Base-by-base conservation (phyloP, 257 asterid genomes). In the Solanum bulbocastanum region DNA sequence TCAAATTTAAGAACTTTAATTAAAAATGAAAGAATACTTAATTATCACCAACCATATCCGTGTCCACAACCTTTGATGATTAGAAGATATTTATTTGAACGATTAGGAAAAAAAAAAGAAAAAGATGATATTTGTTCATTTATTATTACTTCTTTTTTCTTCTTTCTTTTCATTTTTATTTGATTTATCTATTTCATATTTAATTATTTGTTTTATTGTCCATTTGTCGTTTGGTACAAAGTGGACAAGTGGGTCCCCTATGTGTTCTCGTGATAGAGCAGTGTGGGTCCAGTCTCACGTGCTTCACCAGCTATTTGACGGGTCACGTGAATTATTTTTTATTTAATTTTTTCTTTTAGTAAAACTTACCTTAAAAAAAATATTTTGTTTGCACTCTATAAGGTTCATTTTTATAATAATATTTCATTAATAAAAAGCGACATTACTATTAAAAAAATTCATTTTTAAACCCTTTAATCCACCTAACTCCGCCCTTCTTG, bases 221-320 rank as follows among this genome's bases (percentile, higher is more conserved):
- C 16, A 15, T 10, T 81, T 46, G 40, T 46, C 42, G 30, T 46
- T 5, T 46, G 11, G 25, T 81, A 44, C 66, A 79, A 27, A 49
- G 23, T 83, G 73, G 79, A 65, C 39, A 60, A 36, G 44, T 62
- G 83, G 89, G 78, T 60, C 84, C 89, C 68, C 7, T 0, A 11
- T 14, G 22, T 89, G 91, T 71, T 23, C 23, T 25, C 86, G 16
- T 42, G 89, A 89, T 83, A 8, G 35, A 83, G 42, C 91, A 83
- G 20, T 1, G 27, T 33, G 68, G 79, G 15, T 58, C 46, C 69
- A 13, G 1, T 20, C 12, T 18, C 89, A 86, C 83, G 72, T 71
- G 87, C 82, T 72, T 39, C 82, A 5, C 69, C 56, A 49, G 86
- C 12, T 69, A 60, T 84, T 88, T 58, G 73, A 72, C 23, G 15